Base-by-base conservation (phyloP, 1,284 basidiomycete genomes). In the Cutaneotrichosporon cutaneum region DNA sequence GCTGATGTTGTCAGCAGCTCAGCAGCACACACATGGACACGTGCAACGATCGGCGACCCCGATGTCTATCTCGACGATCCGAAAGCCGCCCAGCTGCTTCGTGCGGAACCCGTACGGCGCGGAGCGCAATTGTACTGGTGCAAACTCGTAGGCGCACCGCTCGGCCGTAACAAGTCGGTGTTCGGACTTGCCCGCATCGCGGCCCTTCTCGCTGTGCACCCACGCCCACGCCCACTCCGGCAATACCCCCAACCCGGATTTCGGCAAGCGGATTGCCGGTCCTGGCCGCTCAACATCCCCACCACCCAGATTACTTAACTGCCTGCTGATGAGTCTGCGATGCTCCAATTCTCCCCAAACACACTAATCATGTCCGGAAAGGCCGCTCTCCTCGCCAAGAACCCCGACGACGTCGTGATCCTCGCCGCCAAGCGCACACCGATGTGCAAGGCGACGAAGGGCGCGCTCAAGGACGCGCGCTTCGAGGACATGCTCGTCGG, bases 391-490 rank as follows among this genome's bases (percentile, higher is more conserved):
- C 58, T 63, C 50, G 33, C 50, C 24, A 64, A 64, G 63, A 61
- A 64, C 59, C 64, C 64, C 53, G 64, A 65, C 61, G 64, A 65
- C 36, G 64, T 65, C 42, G 64, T 65, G 14, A 65, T 65, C 51
- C 55, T 66, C 48, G 35, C 64, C 5, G 64, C 64, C 30, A 66
- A 66, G 61, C 64, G 64, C 57, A 66, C 64, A 7, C 56, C 64
- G 5, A 59, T 66, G 61, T 56, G 54, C 57, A 61, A 90, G 87
- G 87, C 86, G 21, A 88, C 84, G 77, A 94, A 92, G 78, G 93
- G 92, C 60, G 90, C 89, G 21, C 92, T 94, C 82, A 90, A 92
- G 77, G 90, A 92, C 76, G 90, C 90, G 18, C 84, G 86, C 59
- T 89, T 90, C 18, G 94, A 95, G 72, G 88, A 93, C 70, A 82